Evolutionary conservation across 1,139 yeast genomes (phyloP), one percentile per base, ranked within the genome.

Genomic region (Geotrichum cucujoidarum): DNA sequence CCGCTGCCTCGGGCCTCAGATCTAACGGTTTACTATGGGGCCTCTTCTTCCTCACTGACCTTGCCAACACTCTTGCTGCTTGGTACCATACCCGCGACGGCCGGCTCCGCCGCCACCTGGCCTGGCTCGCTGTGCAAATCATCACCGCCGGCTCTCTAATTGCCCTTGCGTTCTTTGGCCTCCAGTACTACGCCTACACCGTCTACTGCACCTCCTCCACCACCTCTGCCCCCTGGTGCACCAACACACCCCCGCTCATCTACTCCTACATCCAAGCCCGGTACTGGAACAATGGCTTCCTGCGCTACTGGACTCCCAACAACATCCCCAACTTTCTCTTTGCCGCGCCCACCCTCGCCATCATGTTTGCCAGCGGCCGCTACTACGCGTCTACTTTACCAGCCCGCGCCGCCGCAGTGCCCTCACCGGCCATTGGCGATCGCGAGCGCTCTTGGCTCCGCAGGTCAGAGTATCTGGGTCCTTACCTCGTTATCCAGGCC

Each of bases 211-310:
- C 86, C 0, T 74, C 29, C 24, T 13, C 36, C 17, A 27, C 14
- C 20, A 10, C 2, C 8, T 33, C 8, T n/a, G 31, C 24, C 17
- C 25, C 69, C n/a, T 92, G 97, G 97, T 92, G 98, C 63, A 55
- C 62, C 14, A 55, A 64, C 20, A 61, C 54, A 11, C 41, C 83
- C 0, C 88, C 89, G 2, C 75, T 85, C 30, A 71, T 92, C 33
- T 82, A 83, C 59, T 66, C 77, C n/a, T 87, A 74, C 63, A 86
- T 95, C 6, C 98, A 92, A 65, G 53, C 68, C 2, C 74, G 80
- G 55, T 90, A 92, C 64, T 92, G 98, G 98, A 76, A 80, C 57
- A 75, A 73, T 41, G 98, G 98, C 0, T 79, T 90, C 49, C 66
- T 92, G 45, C 71, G 68, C 41, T 92, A 92, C 64, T 92, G 96